phyloP scores from a whole-genome alignment of 2,329 filamentous ascomycete species.

The Cordyceps cateniannulata region DNA sequence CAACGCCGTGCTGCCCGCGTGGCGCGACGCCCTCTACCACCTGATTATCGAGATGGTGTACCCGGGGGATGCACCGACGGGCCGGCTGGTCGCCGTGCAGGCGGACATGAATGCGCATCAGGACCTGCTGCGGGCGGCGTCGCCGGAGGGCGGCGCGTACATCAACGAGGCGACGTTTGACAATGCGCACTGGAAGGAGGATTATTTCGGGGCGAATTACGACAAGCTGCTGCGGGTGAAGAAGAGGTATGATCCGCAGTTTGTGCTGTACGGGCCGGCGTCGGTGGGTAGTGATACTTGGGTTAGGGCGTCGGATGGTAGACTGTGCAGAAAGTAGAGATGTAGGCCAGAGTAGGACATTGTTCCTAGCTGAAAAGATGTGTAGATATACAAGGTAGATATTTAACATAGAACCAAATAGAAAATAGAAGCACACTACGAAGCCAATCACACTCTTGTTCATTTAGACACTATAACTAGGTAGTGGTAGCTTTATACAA shows the following conservation, averaged over 20 bases:
- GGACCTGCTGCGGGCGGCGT: conserved; percentile 26
- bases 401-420: no score
- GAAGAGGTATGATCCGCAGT: conserved; percentile 39
- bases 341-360: not conserved
- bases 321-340: conserved; percentile 28
- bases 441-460: no score
- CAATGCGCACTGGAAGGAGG: conserved; percentile 34
- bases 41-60: not conserved
- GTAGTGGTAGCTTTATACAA: no score
- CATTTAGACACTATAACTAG: no score
- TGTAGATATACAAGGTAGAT: not conserved
- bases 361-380: not conserved
- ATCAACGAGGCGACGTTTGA: conserved; percentile 46
- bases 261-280: conserved; percentile 40
- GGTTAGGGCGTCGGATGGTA: conserved; percentile 27
- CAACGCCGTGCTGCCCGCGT: not conserved
- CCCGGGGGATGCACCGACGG: not conserved
- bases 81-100: not conserved
- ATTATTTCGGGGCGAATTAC: conserved; percentile 44
- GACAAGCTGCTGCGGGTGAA: conserved; percentile 37
- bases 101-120: conserved; percentile 1
- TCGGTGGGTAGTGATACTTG: conserved; percentile 48
- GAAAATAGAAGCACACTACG: no score
- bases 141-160: conserved; percentile 38
- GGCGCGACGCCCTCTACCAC: conserved; percentile 2